Evolutionary conservation across 164 flowering plant genomes (phyloP), one percentile per base, ranked within the genome.

Genomic region (Vitis labrusca): DNA sequence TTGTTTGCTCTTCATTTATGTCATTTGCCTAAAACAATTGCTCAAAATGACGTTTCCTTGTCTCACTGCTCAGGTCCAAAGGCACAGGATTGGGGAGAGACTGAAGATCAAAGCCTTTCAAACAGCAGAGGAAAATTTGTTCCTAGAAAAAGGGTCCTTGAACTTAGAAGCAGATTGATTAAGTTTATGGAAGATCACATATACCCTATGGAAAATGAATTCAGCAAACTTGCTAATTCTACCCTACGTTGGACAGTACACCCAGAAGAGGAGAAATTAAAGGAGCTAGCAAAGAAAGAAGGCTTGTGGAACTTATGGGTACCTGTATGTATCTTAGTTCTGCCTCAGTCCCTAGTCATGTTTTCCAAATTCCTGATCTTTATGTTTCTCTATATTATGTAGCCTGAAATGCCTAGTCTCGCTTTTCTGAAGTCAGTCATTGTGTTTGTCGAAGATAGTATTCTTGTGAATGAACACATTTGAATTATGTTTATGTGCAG

Each of bases 221-320:
- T 95, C 70, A 72, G 74, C 72, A 82, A 88, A 69, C 97, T 85
- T 77, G 97, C 99, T 30, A 74, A 68, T 55, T 91, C 98, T 69
- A 51, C 72, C 61, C 71, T 62, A 71, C 96, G 98, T 13, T 95
- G 98, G 99, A 89, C 97, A 5, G 72, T 91, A 67, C 97, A 95
- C 77, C 99, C 99, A 61, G 87, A 85, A 77, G 99, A 95, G 76
- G 99, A 93, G 79, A 89, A 76, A 59, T 80, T 91, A 55, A 93
- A 95, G 77, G 91, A 93, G 71, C 65, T 90, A 70, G 99, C 98
- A 23, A 93, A 85, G 81, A 87, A 63, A 73, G 93, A 91, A 84
- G 99, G 98, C 72, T 77, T 95, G 69, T 95, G 98, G 99, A 95
- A 95, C 74, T 82, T 95, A 66, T 95, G 68, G 67, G 81, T 95